Conservation (phyloP, 108 stramenopile genomes). For the Heterococcus sp. region DNA sequence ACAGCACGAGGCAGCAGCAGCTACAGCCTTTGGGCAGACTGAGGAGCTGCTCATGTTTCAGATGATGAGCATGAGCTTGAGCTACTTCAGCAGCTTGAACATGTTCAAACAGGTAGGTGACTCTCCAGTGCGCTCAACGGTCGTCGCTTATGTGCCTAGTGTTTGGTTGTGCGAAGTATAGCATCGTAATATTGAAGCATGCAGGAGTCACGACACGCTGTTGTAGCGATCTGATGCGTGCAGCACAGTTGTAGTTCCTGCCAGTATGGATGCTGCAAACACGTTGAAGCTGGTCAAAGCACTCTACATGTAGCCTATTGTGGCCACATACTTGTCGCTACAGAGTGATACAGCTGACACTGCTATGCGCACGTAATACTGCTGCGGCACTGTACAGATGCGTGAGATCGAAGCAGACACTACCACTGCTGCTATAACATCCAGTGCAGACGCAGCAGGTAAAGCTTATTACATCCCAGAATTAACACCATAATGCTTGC, state of each 20-base stretch:
- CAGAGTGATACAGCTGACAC: no score
- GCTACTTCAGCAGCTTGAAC: slow-evolving; percentile 60
- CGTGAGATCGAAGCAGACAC: slow-evolving; percentile 66
- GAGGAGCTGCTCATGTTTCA: slow-evolving; percentile 68
- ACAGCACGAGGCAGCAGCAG: slow-evolving; percentile 53
- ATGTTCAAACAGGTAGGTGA: slow-evolving; percentile 51
- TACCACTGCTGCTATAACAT: slow-evolving; percentile 54
- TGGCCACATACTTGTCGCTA: no score
- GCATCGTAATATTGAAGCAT: neutral
- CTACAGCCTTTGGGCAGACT: slow-evolving; percentile 58
- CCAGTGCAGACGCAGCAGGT: slow-evolving; percentile 60
- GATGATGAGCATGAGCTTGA: slow-evolving; percentile 63
- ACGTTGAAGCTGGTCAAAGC: no score
- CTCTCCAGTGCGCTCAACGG: neutral
- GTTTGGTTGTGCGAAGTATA: neutral
- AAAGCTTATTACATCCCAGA: no score
- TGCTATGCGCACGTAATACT: neutral
- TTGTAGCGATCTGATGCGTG: no score
- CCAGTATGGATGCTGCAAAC: no score
- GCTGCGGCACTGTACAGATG: slow-evolving; percentile 14
- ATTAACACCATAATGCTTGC: no score
- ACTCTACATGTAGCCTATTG: no score
- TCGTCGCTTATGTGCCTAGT: neutral
- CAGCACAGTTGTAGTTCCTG: no score
- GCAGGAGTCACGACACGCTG: no score